Conservation (phyloP, 306 rosid species). For the Begonia masoniana region DNA sequence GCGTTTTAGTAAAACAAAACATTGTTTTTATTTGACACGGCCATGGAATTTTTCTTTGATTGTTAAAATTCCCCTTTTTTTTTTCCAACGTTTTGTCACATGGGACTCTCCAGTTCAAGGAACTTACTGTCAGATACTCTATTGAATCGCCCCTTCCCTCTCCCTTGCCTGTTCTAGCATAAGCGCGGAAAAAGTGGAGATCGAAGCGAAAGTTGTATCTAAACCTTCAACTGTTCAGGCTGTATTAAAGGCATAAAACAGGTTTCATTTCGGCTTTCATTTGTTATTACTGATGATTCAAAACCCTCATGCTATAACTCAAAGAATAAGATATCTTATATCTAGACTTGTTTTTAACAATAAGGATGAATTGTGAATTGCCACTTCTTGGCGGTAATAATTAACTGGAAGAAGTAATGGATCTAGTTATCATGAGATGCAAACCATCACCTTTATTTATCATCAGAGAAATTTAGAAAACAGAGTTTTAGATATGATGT, state of each 20-base stretch:
- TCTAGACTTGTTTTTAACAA: too few species aligned
- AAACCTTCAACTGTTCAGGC: slow-evolving; percentile 76
- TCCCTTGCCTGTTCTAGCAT: slow-evolving; percentile 55
- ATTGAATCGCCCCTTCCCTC: slow-evolving; percentile 52
- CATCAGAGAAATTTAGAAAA: too few species aligned
- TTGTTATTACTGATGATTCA: not conserved
- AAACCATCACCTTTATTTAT: too few species aligned
- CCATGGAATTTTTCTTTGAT: slow-evolving; percentile 2
- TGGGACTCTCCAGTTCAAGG: slow-evolving; percentile 73
- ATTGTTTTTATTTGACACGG: not conserved
- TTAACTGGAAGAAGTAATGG: too few species aligned
- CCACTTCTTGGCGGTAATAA: too few species aligned
- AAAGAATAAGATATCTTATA: too few species aligned
- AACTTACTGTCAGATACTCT: slow-evolving; percentile 38
- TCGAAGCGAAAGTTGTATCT: slow-evolving; percentile 33
- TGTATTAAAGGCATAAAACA: slow-evolving; percentile 65
- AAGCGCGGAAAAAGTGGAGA: slow-evolving; percentile 38
- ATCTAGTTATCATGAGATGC: too few species aligned
- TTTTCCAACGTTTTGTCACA: slow-evolving; percentile 12
- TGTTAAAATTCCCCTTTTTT: not conserved
- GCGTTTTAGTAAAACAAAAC: too few species aligned
- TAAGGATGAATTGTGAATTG: too few species aligned
- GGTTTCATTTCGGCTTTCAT: slow-evolving; percentile 24
- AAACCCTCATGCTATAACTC: too few species aligned
- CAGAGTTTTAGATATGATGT: too few species aligned